Conservation (phyloP, 371 early-diverging fungal species). For the Choanephora cucurbitarum region DNA sequence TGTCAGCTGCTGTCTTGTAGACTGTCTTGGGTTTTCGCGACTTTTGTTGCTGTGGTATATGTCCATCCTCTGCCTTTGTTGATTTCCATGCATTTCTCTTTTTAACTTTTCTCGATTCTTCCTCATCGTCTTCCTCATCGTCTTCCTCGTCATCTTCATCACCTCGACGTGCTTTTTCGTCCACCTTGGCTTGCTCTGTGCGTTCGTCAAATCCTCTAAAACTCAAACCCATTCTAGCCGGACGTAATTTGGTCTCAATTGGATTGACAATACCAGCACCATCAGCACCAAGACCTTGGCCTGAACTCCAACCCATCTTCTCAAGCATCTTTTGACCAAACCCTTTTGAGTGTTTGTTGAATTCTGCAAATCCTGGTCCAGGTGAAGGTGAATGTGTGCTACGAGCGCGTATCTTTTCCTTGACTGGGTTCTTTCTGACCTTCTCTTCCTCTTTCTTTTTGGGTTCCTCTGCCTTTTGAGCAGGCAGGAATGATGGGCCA, state of each 20-base stretch:
- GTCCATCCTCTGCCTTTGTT: neutral
- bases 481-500: slow-evolving; percentile 15
- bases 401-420: slow-evolving; percentile 11
- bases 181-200: slow-evolving; percentile 55
- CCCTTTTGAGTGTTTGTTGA: slow-evolving; percentile 71
- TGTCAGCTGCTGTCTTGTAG: slow-evolving; percentile 78
- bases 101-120: slow-evolving; percentile 8
- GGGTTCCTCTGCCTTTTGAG: slow-evolving; percentile 11
- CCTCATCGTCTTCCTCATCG: slow-evolving; percentile 32
- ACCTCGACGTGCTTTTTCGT: slow-evolving; percentile 36
- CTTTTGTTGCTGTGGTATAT: slow-evolving; percentile 27
- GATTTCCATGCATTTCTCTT: slow-evolving; percentile 58
- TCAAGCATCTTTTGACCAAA: slow-evolving; percentile 79
- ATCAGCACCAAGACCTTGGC: slow-evolving; percentile 76
- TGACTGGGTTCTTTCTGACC: slow-evolving; percentile 5
- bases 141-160: slow-evolving; percentile 30
- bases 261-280: slow-evolving; percentile 89
- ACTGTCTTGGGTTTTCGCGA: slow-evolving; percentile 52
- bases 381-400: slow-evolving; percentile 26
- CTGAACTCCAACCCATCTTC: slow-evolving; percentile 82
- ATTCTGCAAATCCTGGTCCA: slow-evolving; percentile 79
- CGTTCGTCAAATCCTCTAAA: slow-evolving; percentile 75
- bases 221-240: slow-evolving; percentile 80
- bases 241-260: slow-evolving; percentile 83
- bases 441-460: slow-evolving; percentile 5